Evolutionary conservation across 2,329 filamentous ascomycete species (phyloP).

Genomic region (Curvularia sp.): DNA sequence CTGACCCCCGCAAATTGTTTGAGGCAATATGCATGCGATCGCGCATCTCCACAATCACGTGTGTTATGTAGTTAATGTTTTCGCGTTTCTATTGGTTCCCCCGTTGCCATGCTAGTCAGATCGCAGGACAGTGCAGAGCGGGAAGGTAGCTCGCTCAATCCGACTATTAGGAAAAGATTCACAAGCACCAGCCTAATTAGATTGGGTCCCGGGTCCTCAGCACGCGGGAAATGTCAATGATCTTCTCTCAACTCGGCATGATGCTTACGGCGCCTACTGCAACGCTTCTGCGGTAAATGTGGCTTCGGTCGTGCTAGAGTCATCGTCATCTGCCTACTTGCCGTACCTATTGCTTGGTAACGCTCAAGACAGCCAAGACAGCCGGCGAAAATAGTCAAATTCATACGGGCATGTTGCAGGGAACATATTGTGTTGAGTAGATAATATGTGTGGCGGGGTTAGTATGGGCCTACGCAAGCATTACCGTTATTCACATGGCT

Average conservation of each 20-base stretch:
- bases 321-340: conserved; percentile 22
- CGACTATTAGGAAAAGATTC: conserved; percentile 24
- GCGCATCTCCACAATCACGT: conserved; percentile 9
- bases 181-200: conserved; percentile 9
- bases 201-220: conserved; percentile 16
- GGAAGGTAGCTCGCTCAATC: conserved; percentile 21
- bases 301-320: conserved; percentile 15
- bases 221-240: conserved; percentile 25
- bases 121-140: conserved; percentile 21
- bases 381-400: conserved; percentile 2
- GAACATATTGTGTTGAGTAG: conserved; percentile 4
- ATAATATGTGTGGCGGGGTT: neutral
- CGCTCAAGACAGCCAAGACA: conserved; percentile 12
- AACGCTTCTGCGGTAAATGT: conserved; percentile 26
- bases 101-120: conserved; percentile 14
- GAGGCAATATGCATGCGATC: conserved; percentile 17
- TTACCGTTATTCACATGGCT: neutral
- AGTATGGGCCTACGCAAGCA: neutral
- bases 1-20: conserved; percentile 17
- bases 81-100: conserved; percentile 3
- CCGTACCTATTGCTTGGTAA: conserved; percentile 17
- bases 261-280: conserved; percentile 24
- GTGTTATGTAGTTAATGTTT: conserved; percentile 11
- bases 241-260: conserved; percentile 20
- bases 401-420: neutral